Percentiles rank a stretch among this genome's conserved stretches.
Evolutionary conservation across 2,329 filamentous ascomycete species (phyloP).

Genomic region (Cladosporium cucumerinum): DNA sequence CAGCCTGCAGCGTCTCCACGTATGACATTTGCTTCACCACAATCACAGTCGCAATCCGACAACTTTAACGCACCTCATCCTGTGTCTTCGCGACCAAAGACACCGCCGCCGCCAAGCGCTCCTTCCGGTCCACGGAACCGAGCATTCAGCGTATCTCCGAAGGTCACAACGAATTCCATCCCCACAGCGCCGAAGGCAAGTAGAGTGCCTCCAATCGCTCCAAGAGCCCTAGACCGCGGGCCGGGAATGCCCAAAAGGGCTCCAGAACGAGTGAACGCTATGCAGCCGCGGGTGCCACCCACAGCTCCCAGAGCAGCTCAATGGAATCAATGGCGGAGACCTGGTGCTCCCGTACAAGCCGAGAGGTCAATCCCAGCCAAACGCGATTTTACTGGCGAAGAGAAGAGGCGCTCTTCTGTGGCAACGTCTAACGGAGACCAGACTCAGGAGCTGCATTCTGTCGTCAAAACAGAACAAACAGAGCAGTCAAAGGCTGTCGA

Average conservation of each 20-base stretch:
- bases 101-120: slow-evolving; percentile 29
- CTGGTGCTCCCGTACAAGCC: slow-evolving; percentile 31
- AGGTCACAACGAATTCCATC: slow-evolving; percentile 30
- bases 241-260: slow-evolving; percentile 20
- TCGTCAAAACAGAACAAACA: slow-evolving; percentile 17
- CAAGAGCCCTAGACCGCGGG: slow-evolving; percentile 24
- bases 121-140: slow-evolving; percentile 33
- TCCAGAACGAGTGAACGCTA: slow-evolving; percentile 14
- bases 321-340: slow-evolving; percentile 43
- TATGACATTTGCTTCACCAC: slow-evolving; percentile 28
- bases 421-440: slow-evolving; percentile 8
- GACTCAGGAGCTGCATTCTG: slow-evolving; percentile 7
- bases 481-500: not conserved
- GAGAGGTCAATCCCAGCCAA: slow-evolving; percentile 41
- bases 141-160: slow-evolving; percentile 36
- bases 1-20: slow-evolving; percentile 27
- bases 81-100: slow-evolving; percentile 2
- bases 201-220: slow-evolving; percentile 29
- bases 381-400: slow-evolving; percentile 43
- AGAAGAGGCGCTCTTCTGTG: slow-evolving; percentile 31
- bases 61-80: not conserved
- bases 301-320: slow-evolving; percentile 31
- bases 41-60: slow-evolving; percentile 25
- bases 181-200: slow-evolving; percentile 37
- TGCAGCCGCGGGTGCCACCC: slow-evolving; percentile 23